Evolutionary conservation across 148 eudicot genomes (phyloP).

Genomic region (Pouteria glomerata): DNA sequence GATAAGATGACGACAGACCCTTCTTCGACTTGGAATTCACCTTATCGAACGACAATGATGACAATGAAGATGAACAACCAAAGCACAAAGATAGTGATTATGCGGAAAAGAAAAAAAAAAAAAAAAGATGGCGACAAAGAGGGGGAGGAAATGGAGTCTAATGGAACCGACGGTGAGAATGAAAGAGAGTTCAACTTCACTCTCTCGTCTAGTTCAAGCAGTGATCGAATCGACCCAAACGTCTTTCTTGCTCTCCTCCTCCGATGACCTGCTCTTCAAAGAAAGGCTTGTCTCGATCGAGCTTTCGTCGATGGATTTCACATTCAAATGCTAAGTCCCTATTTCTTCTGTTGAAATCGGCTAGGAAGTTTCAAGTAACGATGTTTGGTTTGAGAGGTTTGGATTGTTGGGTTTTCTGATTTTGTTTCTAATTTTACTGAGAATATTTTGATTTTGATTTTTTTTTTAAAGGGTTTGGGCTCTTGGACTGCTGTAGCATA

Average conservation of each 20-base stretch:
- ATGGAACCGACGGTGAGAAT: slow-evolving; percentile 9
- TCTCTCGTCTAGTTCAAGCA: slow-evolving; percentile 13
- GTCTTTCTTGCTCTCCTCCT: slow-evolving; percentile 40
- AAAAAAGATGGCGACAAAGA: neutral
- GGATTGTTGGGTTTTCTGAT: no score
- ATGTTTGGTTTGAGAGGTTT: no score
- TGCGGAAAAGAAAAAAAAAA: no score
- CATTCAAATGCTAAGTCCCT: slow-evolving; percentile 25
- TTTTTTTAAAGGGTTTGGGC: no score
- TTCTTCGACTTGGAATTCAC: slow-evolving; percentile 78
- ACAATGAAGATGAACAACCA: slow-evolving; percentile 1
- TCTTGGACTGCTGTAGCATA: no score
- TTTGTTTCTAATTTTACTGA: no score
- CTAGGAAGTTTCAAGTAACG: slow-evolving; percentile 23
- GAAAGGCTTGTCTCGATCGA: slow-evolving; percentile 34
- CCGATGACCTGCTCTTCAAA: slow-evolving; percentile 55
- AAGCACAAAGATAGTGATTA: slow-evolving; percentile 9
- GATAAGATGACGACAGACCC: slow-evolving; percentile 40
- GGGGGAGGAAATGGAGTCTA: slow-evolving; percentile 3
- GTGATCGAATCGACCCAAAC: slow-evolving; percentile 19
- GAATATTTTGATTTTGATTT: no score
- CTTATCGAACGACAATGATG: slow-evolving; percentile 30
- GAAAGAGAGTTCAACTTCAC: slow-evolving; percentile 26
- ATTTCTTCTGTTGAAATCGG: slow-evolving; percentile 37
- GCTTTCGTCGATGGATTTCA: no score